Evolutionary conservation across 2,329 filamentous ascomycete genomes (phyloP), one percentile per base, ranked within the genome.

Genomic region (Talaromyces piceae): DNA sequence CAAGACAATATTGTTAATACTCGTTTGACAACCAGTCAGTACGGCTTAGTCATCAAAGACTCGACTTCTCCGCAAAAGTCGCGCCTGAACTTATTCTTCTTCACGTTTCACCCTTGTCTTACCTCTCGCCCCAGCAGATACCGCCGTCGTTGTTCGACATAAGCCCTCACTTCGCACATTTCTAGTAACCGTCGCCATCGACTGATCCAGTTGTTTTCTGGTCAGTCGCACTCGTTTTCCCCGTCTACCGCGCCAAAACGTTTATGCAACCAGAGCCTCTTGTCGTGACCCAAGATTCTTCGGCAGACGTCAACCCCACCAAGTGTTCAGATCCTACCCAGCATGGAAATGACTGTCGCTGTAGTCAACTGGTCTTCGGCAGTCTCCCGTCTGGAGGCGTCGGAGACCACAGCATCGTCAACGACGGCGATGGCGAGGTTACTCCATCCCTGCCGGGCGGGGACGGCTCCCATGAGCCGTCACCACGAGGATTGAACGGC

Each of bases 251-350:
- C 57, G 59, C 61, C 64, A 67, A 65, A 64, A 54, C 67, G 67
- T 83, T 77, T 83, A 84, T 84, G 81, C 81, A 81, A 77, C 68
- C 81, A 75, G 80, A 77, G 78, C 69, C 73, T 61, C 62, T 72
- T 63, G 68, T 74, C 71, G 70, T 69, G 66, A 71, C 67, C 64
- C 72, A 73, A 70, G 71, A 71, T 67, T 68, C 66, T 60, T 63
- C 64, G 54, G 62, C 67, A 62, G 63, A 71, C 60, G 62, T 64
- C 62, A 59, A 66, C 60, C 61, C 59, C 60, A 58, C 68, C 62
- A 60, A 63, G 57, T 51, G 58, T 45, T 44, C 57, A 52, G 54
- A 66, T 52, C 55, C 70, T 63, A 73, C 70, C 76, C 79, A 84
- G 72, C 75, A 84, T 84, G 81, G 81, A 78, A 67, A 74, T 68